Base-by-base conservation (phyloP, 306 rosid species). In the Lagenaria siceraria region DNA sequence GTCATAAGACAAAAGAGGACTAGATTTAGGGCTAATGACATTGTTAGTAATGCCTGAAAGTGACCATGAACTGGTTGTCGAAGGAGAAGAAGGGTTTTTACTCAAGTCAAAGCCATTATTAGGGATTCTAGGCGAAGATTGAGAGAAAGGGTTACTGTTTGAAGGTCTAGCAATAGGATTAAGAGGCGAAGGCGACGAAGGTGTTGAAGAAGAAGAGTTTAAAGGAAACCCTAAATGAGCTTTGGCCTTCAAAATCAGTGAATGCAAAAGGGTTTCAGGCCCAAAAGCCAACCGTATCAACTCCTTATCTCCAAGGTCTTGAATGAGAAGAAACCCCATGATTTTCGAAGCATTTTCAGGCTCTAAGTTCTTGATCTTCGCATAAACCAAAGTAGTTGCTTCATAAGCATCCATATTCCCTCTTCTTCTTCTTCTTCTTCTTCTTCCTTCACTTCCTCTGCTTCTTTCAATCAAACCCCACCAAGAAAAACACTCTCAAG, bases 281-380 rank as follows among this genome's bases (percentile, higher is more conserved):
- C 89, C 87, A 40, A 79, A 86, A n/a, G 93, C 96, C 36, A 94
- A 68, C 0, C 95, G 89, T 17, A 91, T 78, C 63, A 94, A 76
- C 54, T 94, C 98, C 79, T 84, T 86, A 33, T 94, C 93, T 4
- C 93, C 88, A 2, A 90, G 88, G 82, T 84, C 90, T 70, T 87
- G 87, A 74, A 94, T 87, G 40, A 94, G 83, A 52, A 94, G 88
- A 61, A 62, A 89, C 48, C 98, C 98, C 98, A 94, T 90, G 83
- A 94, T 94, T 85, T 90, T 94, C 0, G 96, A 85, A 8, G 98
- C 97, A 81, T 87, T 84, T 24, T 94, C 98, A 7, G 97, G 96
- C 29, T 94, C 98, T 61, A 91, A 63, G 69, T 58, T 81, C 62
- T 90, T 93, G 77, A 94, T 85, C 78, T 88, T 91, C 1, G 96